A percentile compares a stretch with the other conserved stretches of the same genome.
phyloP scores from a whole-genome alignment of 1,284 basidiomycete genomes.

The Tetrapyrgos nigripes region DNA sequence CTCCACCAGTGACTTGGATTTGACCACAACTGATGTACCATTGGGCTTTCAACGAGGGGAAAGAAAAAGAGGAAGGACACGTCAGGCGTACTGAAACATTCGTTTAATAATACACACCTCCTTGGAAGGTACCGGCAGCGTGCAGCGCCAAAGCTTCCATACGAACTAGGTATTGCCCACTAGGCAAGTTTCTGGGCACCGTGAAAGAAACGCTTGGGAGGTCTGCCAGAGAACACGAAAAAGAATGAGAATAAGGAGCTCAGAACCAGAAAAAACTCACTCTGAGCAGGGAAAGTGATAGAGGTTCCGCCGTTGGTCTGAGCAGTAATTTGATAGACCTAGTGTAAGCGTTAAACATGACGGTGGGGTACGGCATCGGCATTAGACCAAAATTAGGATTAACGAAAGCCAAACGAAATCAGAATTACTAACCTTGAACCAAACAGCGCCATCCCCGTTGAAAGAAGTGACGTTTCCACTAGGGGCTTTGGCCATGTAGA shows the following conservation, averaged over 20 bases:
- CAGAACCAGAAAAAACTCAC: slow-evolving; percentile 16
- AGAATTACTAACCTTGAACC: slow-evolving; percentile 41
- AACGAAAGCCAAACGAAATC: neutral
- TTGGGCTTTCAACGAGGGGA: slow-evolving; percentile 32
- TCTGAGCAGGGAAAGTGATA: slow-evolving; percentile 46
- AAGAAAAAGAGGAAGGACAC: neutral
- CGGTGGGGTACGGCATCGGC: neutral
- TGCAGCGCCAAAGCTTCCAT: slow-evolving; percentile 55
- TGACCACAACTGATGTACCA: slow-evolving; percentile 41
- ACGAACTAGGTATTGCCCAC: slow-evolving; percentile 54
- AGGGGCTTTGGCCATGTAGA: slow-evolving; percentile 49
- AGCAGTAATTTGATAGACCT: slow-evolving; percentile 47
- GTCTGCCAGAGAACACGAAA: slow-evolving; percentile 25
- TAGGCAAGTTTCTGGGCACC: slow-evolving; percentile 48
- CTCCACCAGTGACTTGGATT: slow-evolving; percentile 39
- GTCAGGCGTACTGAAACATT: neutral
- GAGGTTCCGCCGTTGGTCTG: slow-evolving; percentile 45
- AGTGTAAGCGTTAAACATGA: slow-evolving; percentile 6
- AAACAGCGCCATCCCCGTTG: slow-evolving; percentile 44
- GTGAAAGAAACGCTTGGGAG: slow-evolving; percentile 47
- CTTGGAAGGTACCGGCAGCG: slow-evolving; percentile 37
- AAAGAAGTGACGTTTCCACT: slow-evolving; percentile 35
- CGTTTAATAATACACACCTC: slow-evolving; percentile 36
- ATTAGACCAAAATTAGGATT: neutral
- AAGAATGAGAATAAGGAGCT: neutral